Evolutionary conservation across 2,329 filamentous ascomycete species (phyloP).

Genomic region (Blumeria graminis): DNA sequence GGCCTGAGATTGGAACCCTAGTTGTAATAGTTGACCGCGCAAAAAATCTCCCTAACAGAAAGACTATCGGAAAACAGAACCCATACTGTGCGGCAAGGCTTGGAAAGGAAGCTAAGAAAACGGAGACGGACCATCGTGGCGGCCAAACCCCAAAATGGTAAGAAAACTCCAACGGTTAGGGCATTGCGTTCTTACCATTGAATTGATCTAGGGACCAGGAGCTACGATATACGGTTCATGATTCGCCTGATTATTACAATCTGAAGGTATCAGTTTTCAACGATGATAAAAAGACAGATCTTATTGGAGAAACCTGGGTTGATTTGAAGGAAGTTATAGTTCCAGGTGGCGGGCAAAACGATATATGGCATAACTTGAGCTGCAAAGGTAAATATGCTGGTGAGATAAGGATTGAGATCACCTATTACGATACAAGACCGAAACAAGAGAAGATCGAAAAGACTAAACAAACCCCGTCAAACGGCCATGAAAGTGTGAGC

Average conservation of each 20-base stretch:
- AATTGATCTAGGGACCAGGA: slow-evolving; percentile 61
- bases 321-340: slow-evolving; percentile 61
- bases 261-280: slow-evolving; percentile 93
- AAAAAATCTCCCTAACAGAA: slow-evolving; percentile 89
- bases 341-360: slow-evolving; percentile 72
- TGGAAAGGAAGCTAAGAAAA: slow-evolving; percentile 95
- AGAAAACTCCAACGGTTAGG: slow-evolving; percentile 13
- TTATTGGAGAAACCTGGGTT: slow-evolving; percentile 88
- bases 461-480: slow-evolving; percentile 16
- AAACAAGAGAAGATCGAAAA: slow-evolving; percentile 51
- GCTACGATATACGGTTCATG: slow-evolving; percentile 83
- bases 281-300: slow-evolving; percentile 90
- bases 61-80: slow-evolving; percentile 96
- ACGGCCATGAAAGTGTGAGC: slow-evolving; percentile 13
- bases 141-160: slow-evolving; percentile 94
- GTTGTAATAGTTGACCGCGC: slow-evolving; percentile 82
- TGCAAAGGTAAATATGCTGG: slow-evolving; percentile 91
- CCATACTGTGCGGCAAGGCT: slow-evolving; percentile 85
- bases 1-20: slow-evolving; percentile 77
- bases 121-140: slow-evolving; percentile 74
- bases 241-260: slow-evolving; percentile 87
- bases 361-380: slow-evolving; percentile 71
- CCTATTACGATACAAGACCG: slow-evolving; percentile 76
- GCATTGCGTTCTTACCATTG: background rate
- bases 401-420: slow-evolving; percentile 83